These are phyloP conservation scores for Claviceps arundinis DNA, from an alignment of 2,329 filamentous ascomycete species.

Conservation along the genomic window DNA sequence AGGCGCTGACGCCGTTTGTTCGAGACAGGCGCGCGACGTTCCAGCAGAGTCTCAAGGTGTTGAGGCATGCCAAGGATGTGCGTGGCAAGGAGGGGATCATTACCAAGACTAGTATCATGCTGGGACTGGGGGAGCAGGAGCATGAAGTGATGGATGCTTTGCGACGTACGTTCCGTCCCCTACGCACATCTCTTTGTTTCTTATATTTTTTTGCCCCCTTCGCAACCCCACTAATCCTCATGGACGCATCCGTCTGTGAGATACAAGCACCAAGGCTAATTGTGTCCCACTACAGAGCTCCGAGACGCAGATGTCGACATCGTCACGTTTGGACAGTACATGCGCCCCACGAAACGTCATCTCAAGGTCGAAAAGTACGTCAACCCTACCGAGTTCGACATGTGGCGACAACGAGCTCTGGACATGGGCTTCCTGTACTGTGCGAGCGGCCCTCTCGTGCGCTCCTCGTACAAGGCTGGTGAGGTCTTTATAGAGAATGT, in stretches of 20 bases:
- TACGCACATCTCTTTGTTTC: slow-evolving; percentile 8
- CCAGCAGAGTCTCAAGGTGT: slow-evolving; percentile 66
- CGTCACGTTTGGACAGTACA: slow-evolving; percentile 99
- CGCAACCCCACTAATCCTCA: background rate
- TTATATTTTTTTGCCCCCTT: background rate
- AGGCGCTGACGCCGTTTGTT: slow-evolving; percentile 78
- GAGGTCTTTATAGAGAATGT: slow-evolving; percentile 99
- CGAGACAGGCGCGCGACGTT: slow-evolving; percentile 84
- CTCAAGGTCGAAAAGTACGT: slow-evolving; percentile 96
- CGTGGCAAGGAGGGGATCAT: slow-evolving; percentile 58
- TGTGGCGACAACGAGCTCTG: slow-evolving; percentile 79
- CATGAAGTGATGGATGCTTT: slow-evolving; percentile 71
- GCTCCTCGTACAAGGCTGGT: slow-evolving; percentile 94
- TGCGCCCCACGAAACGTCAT: slow-evolving; percentile 95
- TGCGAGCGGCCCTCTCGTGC: slow-evolving; percentile 81
- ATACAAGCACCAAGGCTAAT: background rate
- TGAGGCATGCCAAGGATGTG: slow-evolving; percentile 69
- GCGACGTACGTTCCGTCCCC: slow-evolving; percentile 32
- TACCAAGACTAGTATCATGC: slow-evolving; percentile 98
- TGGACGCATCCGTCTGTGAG: no score
- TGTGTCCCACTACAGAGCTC: slow-evolving; percentile 41
- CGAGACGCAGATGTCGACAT: slow-evolving; percentile 76
- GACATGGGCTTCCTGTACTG: slow-evolving; percentile 97
- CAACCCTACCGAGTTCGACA: slow-evolving; percentile 79
- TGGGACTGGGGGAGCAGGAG: slow-evolving; percentile 86